Evolutionary conservation across 441 rosid species (phyloP), one percentile per base, ranked within the genome.

Genomic region (Adansonia grandidieri): DNA sequence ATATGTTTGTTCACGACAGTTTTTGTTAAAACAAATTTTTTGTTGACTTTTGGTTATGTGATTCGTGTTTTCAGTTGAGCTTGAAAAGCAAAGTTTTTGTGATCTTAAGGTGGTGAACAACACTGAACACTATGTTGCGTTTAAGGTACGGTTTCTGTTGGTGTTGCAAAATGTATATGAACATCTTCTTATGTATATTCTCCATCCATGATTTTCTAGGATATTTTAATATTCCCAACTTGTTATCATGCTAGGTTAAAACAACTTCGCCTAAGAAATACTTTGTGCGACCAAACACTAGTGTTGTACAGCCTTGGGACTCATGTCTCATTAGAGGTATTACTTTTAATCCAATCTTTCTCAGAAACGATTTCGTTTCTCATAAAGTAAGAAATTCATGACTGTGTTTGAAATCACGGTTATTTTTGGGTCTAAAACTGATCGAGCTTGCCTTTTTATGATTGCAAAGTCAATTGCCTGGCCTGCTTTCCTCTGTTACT

Each of bases 191-290:
- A 28, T 11, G 2, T 80, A 13, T 75, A 9, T 67, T 19, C 6
- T 69, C 47, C 0, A 45, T 67, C 67, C 73, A 9, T 66, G 5
- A 62, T 58, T 45, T 78, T 53, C 58, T 40, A 24, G 2, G 65
- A 45, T 53, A 14, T 53, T 67, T 13, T 74, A 66, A 1, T 44
- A 51, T 47, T 73, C 58, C 50, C 51, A 48, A 53, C 56, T 58
- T 81, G 64, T 70, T 56, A 54, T 67, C 58, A 1, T 20, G 72
- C 77, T 74, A 96, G 99, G 99, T 96, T 78, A 96, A 93, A 89
- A 96, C 99, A 47, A 96, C 99, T 82, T 89, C 98, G 64, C 99
- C 99, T 0, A 96, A 90, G 86, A 96, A 93, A 91, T 93, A 96
- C 92, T 92, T 90, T 81, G 99, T 96, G 53, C 88, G 97, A 84